These are phyloP conservation scores for Plantago major DNA, from an alignment of 257 asterid species.

Conservation along the genomic window DNA sequence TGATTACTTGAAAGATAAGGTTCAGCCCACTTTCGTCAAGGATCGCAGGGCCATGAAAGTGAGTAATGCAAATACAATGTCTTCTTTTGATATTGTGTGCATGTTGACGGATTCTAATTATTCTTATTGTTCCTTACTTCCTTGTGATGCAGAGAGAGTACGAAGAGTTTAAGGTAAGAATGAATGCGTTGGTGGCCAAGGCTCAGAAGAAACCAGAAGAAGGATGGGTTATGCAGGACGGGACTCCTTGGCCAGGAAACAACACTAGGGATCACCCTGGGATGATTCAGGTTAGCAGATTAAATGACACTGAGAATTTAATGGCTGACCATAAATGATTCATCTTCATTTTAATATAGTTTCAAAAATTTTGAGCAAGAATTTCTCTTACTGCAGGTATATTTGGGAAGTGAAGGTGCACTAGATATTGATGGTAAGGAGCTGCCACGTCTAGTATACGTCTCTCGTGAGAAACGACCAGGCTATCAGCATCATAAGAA, in stretches of 20 bases:
- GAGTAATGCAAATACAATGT: background rate
- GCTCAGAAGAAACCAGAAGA: conserved; percentile 91
- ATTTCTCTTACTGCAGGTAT: conserved; percentile 40
- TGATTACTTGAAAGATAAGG: conserved; percentile 76
- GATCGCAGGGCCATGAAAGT: conserved; percentile 94
- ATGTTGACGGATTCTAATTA: conserved; percentile 6
- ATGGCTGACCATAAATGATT: background rate
- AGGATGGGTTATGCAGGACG: conserved; percentile 93
- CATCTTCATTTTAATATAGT: background rate
- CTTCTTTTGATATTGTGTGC: background rate
- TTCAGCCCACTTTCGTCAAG: conserved; percentile 76
- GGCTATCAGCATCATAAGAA: conserved; percentile 85
- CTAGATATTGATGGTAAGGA: conserved; percentile 84
- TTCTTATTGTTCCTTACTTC: conserved; percentile 6
- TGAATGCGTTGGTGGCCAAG: conserved; percentile 70
- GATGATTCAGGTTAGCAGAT: conserved; percentile 65
- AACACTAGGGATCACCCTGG: conserved; percentile 86
- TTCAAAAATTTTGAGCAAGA: conserved; percentile 3
- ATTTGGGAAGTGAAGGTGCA: conserved; percentile 83
- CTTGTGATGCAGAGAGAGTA: conserved; percentile 60
- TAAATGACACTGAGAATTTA: background rate
- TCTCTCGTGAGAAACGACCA: conserved; percentile 81
- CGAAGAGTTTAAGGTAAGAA: conserved; percentile 76
- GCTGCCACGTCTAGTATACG: conserved; percentile 72
- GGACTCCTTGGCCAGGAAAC: conserved; percentile 91